Conservation (phyloP, 352 stramenopile species). For the Globisporangium cederbergense region DNA sequence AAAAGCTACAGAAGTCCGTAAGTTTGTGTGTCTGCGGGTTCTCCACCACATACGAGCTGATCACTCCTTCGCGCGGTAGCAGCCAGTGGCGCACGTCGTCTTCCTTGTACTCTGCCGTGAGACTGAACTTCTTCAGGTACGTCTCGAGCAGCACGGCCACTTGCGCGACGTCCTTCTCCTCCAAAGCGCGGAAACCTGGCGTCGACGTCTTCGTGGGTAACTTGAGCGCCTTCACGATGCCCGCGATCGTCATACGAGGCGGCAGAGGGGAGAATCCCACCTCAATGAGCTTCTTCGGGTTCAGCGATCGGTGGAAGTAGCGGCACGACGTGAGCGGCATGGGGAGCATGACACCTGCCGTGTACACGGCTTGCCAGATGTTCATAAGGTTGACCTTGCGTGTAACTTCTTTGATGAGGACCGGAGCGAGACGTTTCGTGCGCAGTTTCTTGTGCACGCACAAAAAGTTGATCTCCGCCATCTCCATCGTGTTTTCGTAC, state of each 20-base stretch:
- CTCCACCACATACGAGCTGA: conserved; percentile 93
- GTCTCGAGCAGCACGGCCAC: conserved; percentile 48
- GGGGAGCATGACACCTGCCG: conserved; percentile 95
- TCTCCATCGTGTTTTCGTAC: conserved; percentile 46
- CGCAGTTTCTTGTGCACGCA: conserved; percentile 99
- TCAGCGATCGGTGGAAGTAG: conserved; percentile 97
- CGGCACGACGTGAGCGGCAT: conserved; percentile 92
- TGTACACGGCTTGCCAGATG: conserved; percentile 98
- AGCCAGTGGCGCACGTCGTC: conserved; percentile 96
- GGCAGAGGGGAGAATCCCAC: conserved; percentile 95
- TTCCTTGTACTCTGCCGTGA: conserved; percentile 96
- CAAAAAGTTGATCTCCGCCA: conserved; percentile 99
- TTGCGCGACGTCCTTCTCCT: conserved; percentile 46
- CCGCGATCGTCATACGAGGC: conserved; percentile 93
- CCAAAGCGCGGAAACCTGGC: conserved; percentile 52
- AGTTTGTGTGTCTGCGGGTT: conserved; percentile 70
- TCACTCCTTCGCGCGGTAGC: conserved; percentile 92
- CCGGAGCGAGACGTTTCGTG: conserved; percentile 94
- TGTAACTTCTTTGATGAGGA: conserved; percentile 99
- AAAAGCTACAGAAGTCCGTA: conserved; percentile 96
- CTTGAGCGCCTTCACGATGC: conserved; percentile 90
- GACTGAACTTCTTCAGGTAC: conserved; percentile 64
- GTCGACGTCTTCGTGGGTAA: conserved; percentile 47
- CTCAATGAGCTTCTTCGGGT: conserved; percentile 98
- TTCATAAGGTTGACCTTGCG: conserved; percentile 93